phyloP scores from a whole-genome alignment of 768 basidiomycete species.

The Cystoderma amianthinum region DNA sequence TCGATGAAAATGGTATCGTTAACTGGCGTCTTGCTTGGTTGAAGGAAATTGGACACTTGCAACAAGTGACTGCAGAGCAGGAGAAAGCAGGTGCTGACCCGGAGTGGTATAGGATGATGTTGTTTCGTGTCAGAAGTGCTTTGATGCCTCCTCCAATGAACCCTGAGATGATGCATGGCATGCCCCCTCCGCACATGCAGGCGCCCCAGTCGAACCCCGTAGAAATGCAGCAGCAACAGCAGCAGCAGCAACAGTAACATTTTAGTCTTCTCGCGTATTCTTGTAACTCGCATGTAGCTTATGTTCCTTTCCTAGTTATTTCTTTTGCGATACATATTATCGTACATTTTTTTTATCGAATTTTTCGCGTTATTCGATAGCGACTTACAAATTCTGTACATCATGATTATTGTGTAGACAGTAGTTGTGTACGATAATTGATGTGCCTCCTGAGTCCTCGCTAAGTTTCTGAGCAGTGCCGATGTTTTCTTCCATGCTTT shows the following conservation, averaged over 20 bases:
- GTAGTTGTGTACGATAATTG: not conserved
- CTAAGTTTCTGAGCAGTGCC: too few species aligned
- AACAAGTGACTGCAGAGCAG: conserved; percentile 73
- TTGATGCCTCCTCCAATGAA: conserved; percentile 56
- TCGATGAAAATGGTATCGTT: conserved; percentile 74
- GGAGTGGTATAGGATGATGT: conserved; percentile 86
- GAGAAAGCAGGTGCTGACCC: conserved; percentile 76
- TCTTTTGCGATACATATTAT: not conserved
- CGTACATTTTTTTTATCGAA: not conserved
- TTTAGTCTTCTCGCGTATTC: not conserved
- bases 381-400: not conserved
- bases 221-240: conserved; percentile 30
- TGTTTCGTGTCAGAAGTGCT: conserved; percentile 68
- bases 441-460: too few species aligned
- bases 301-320: not conserved
- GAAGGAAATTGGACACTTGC: conserved; percentile 72
- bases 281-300: not conserved
- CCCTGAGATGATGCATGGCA: conserved; percentile 43
- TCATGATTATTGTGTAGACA: not conserved
- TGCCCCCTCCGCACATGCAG: conserved; percentile 32
- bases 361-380: not conserved
- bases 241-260: conserved; percentile 12
- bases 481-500: too few species aligned
- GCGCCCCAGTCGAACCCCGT: conserved; percentile 28
- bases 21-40: conserved; percentile 78